Evolutionary conservation across 139 green algal genomes (phyloP).

Genomic region (Chlorella sp.): DNA sequence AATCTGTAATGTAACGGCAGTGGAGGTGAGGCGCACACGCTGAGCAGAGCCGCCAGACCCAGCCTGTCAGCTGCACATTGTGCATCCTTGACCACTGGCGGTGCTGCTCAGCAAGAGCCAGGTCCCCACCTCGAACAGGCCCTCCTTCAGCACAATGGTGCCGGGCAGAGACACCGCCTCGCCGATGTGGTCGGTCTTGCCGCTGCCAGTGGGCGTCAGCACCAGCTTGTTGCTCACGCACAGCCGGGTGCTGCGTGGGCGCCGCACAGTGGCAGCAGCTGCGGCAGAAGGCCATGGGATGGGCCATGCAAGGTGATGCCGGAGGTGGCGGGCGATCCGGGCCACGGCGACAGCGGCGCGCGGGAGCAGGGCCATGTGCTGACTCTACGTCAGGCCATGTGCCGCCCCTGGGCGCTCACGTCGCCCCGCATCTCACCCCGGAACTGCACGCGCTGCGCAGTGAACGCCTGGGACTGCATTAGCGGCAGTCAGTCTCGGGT

Average conservation of each 20-base stretch:
- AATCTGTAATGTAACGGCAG: conserved; percentile 8
- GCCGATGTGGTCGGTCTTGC: conserved; percentile 46
- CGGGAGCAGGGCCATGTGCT: too few species aligned
- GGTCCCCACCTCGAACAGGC: conserved; percentile 6
- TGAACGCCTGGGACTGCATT: too few species aligned
- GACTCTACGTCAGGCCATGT: neutral
- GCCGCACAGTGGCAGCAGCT: neutral
- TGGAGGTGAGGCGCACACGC: neutral
- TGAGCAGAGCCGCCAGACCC: too few species aligned
- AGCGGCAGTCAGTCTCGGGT: too few species aligned
- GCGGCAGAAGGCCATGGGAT: neutral
- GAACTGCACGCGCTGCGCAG: neutral
- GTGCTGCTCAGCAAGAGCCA: neutral
- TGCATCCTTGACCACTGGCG: neutral
- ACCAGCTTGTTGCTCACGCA: neutral
- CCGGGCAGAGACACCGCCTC: conserved; percentile 38
- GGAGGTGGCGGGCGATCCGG: neutral
- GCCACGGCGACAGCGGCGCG: neutral
- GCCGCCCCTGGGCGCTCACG: too few species aligned
- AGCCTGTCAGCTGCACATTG: neutral
- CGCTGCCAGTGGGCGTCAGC: conserved; percentile 39
- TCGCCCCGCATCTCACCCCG: neutral
- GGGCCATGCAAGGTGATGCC: neutral
- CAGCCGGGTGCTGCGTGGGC: neutral
- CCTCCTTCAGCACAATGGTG: conserved; percentile 38